Base-by-base conservation (phyloP, 2,329 filamentous ascomycete genomes). In the Hypoxylon sp. region DNA sequence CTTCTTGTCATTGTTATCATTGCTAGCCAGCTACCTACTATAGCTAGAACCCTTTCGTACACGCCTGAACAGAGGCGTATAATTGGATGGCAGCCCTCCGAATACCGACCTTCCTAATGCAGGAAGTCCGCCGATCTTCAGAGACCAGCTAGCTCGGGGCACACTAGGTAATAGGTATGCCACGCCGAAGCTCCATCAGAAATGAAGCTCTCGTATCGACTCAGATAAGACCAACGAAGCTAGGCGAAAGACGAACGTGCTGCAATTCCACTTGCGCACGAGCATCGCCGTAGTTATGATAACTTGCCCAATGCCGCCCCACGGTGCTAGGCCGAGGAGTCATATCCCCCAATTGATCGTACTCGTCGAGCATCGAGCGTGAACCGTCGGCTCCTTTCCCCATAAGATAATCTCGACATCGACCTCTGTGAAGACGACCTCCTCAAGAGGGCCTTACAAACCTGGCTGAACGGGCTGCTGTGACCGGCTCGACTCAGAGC, bases 71-170 rank as follows among this genome's bases (percentile, higher is more conserved):
- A 38, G 31, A 31, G 48, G n/a, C 27, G 48, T 51, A 27, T 47
- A 11, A 64, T 62, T 62, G 61, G 58, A 40, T 45, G 20, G 41
- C 10, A 35, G 43, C 40, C 54, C 37, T n/a, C 18, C 18, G 24
- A 33, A 24, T 33, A 51, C 38, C 49, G 57, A 64, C 58, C 61
- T 64, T 64, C 61, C 61, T 64, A 64, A 55, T 64, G 9, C 24
- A 50, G 60, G 61, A 47, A 31, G 33, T 54, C 31, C 10, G 48
- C 58, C 58, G 61, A 64, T 59, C 58, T 17, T 57, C 61, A 64
- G 58, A 52, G 52, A 62, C 61, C 54, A 45, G n/a, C n/a, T n/a
- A n/a, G n/a, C n/a, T n/a, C n/a, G 23, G 31, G 35, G 20, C 35
- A 46, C 35, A 31, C 49, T 27, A 31, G 21, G 18, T 29, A 38